Conservation (phyloP, 306 rosid species). For the Acacia acuminata region DNA sequence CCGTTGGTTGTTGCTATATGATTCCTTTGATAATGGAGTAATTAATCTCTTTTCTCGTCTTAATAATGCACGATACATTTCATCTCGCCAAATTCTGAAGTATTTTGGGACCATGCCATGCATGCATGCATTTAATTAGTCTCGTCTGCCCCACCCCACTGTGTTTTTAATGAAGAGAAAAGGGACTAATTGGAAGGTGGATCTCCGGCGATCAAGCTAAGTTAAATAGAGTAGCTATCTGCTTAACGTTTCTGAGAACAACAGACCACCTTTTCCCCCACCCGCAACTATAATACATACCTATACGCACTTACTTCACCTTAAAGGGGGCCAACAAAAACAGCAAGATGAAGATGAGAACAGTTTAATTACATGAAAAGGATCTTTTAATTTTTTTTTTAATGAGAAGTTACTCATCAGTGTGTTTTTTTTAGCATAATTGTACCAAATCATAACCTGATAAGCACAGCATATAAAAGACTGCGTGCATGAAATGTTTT, state of each 20-base stretch:
- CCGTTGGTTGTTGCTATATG: slow-evolving; percentile 41
- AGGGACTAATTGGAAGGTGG: slow-evolving; percentile 6
- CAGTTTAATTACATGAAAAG: not conserved
- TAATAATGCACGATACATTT: slow-evolving; percentile 5
- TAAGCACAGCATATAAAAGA: not conserved
- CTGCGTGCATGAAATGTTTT: not conserved
- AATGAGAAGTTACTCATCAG: not conserved
- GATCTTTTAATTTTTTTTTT: not conserved
- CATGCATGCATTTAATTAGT: not conserved
- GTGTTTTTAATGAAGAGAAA: slow-evolving; percentile 15
- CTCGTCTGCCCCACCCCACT: not conserved
- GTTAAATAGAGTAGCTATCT: not conserved
- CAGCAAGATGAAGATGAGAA: not conserved
- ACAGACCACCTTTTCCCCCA: not conserved
- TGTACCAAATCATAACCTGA: not conserved
- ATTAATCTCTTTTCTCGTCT: not conserved
- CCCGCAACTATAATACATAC: not conserved
- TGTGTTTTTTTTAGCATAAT: not conserved
- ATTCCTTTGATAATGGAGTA: slow-evolving; percentile 34
- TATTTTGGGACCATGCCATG: not conserved
- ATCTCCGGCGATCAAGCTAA: slow-evolving; percentile 5
- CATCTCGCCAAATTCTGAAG: not conserved
- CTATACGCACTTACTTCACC: not conserved
- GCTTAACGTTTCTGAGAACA: not conserved
- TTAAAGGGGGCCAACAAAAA: not conserved